Evolutionary conservation across 805 yeast species (phyloP).

Genomic region (Myxozyma nipponensis): DNA sequence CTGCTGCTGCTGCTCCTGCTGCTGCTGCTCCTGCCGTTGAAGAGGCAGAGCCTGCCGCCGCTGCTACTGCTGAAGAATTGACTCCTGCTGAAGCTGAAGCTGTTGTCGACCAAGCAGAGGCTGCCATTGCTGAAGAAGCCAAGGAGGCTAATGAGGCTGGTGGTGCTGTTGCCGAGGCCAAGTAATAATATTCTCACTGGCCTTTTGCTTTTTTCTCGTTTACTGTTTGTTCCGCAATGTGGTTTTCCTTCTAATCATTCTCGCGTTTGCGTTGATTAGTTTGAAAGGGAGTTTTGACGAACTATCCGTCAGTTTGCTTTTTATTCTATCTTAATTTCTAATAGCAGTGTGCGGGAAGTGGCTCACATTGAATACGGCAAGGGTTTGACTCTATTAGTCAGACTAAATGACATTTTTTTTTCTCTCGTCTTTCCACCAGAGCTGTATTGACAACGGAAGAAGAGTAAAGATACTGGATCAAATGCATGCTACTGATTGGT

Average conservation of each 20-base stretch:
- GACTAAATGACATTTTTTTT: no score
- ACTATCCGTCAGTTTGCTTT: background rate
- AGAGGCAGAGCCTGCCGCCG: background rate
- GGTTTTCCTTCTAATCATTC: background rate
- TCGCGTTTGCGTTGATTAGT: background rate
- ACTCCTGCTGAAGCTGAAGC: background rate
- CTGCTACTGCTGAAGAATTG: background rate
- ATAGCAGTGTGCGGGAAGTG: no score
- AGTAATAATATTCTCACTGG: background rate
- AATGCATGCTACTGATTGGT: no score
- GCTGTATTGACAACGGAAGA: no score
- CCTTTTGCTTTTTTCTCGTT: background rate
- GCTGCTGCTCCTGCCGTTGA: background rate
- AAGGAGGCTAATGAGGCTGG: background rate
- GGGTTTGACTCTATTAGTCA: no score
- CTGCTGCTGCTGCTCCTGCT: background rate
- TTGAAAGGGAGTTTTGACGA: background rate
- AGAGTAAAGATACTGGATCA: no score
- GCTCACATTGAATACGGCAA: no score
- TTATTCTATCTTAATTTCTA: background rate
- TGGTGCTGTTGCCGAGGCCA: background rate
- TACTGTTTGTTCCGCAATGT: background rate
- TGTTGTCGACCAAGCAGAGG: conserved; percentile 3
- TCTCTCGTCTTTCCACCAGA: no score
- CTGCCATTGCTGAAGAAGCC: background rate